Evolutionary conservation across 768 basidiomycete species (phyloP).

Genomic region (Tulasnella sp.): DNA sequence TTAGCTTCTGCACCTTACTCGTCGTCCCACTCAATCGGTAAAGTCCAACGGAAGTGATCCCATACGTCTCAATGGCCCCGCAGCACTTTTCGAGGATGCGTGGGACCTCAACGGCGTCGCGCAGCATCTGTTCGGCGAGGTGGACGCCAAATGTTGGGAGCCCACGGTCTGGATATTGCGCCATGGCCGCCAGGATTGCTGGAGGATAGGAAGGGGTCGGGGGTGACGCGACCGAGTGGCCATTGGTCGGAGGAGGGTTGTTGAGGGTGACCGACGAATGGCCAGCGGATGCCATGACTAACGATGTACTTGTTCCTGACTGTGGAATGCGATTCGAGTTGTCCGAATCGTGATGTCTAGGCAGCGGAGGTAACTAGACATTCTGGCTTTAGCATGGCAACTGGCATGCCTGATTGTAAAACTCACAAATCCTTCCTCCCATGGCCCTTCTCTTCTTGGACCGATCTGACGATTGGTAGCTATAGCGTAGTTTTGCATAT

Average conservation of each 20-base stretch:
- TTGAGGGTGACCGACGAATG: slow-evolving; percentile 16
- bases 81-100: slow-evolving; percentile 80
- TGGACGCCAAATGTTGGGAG: slow-evolving; percentile 88
- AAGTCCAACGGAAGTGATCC: slow-evolving; percentile 73
- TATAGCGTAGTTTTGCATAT: slow-evolving; percentile 96
- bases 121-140: slow-evolving; percentile 82
- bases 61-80: slow-evolving; percentile 83
- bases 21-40: slow-evolving; percentile 90
- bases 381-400: neutral
- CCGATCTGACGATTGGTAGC: slow-evolving; percentile 54
- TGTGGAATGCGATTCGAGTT: slow-evolving; percentile 24
- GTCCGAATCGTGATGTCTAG: slow-evolving; percentile 31
- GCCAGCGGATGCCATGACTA: slow-evolving; percentile 12
- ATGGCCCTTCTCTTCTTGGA: slow-evolving; percentile 79
- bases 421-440: slow-evolving; percentile 89
- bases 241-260: slow-evolving; percentile 1
- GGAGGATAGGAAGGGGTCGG: neutral
- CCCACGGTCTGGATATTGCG: slow-evolving; percentile 37
- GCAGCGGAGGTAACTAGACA: slow-evolving; percentile 50
- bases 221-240: neutral
- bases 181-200: slow-evolving; percentile 5
- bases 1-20: slow-evolving; percentile 72
- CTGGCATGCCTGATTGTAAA: neutral
- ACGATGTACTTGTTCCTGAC: slow-evolving; percentile 23
- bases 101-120: slow-evolving; percentile 86